Evolutionary conservation across 2,329 filamentous ascomycete genomes (phyloP), one percentile per base, ranked within the genome.

Genomic region (Neonectria magnoliae): DNA sequence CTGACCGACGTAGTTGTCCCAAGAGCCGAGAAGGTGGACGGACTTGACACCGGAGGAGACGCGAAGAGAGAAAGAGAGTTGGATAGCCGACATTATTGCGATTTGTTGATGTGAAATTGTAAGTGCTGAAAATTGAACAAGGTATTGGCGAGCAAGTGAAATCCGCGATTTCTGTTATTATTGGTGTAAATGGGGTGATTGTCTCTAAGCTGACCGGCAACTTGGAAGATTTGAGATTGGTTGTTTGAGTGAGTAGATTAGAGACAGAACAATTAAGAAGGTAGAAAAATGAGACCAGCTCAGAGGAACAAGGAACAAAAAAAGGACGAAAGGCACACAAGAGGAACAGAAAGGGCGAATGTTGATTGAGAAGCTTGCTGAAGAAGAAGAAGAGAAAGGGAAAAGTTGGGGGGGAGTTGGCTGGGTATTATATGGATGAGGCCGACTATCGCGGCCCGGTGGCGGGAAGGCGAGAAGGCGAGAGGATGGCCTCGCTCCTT

Each of bases 31-130:
- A 73, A 99, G 88, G 80, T 98, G 95, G 79, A 97, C 95, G 77
- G 94, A 95, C 90, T 98, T 97, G 88, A 97, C 93, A 84, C 94
- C 93, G 79, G 93, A 90, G 78, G 94, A 97, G 81, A 97, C 97
- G 85, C 94, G 93, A 81, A 98, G 93, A 81, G 92, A 91, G 85
- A 98, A 98, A 79, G 94, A 95, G 74, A 97, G 91, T 84, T 98
- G 95, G 83, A 96, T 90, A 80, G 93, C 86, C 82, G 94, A 91
- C 93, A 97, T 97, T 84, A 57, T 61, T 60, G 68, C 38, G 36
- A 18, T 42, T 66, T 70, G 25, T 65, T 69, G 53, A 45, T 64
- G 48, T 67, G 59, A 69, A 70, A 68, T 75, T 76, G 76, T 78
- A 74, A 72, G 75, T 78, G 75, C 73, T 78, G 77, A 68, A 38